Evolutionary conservation across 768 basidiomycete species (phyloP).

Genomic region (Naganishia onofrii): DNA sequence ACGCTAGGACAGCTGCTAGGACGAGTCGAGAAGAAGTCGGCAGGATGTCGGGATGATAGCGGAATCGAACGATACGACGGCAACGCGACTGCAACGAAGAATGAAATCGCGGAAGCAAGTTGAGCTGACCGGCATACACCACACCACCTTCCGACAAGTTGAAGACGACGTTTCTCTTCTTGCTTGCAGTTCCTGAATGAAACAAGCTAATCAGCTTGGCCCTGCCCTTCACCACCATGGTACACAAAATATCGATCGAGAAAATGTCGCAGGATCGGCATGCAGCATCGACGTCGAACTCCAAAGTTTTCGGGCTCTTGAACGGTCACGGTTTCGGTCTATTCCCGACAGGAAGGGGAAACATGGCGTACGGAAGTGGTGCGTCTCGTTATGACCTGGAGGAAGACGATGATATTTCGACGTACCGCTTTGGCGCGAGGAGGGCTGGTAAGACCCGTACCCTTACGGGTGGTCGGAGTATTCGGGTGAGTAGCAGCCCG

Average conservation of each 20-base stretch:
- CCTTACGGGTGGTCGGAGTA: neutral
- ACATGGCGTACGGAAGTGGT: neutral
- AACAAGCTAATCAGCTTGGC: too few relatives aligned
- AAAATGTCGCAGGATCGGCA: constrained; percentile 17
- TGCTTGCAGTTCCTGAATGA: too few relatives aligned
- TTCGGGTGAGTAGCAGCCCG: neutral
- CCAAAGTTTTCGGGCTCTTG: constrained; percentile 16
- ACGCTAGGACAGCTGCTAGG: too few relatives aligned
- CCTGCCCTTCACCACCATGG: neutral
- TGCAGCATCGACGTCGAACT: neutral
- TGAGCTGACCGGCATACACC: too few relatives aligned
- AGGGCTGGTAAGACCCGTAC: neutral
- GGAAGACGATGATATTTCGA: constrained; percentile 5
- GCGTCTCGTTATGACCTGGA: constrained; percentile 9
- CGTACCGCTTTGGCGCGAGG: constrained; percentile 2
- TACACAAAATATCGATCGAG: constrained; percentile 22
- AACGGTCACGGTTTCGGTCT: constrained; percentile 23
- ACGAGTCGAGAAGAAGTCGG: too few relatives aligned
- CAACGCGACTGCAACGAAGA: too few relatives aligned
- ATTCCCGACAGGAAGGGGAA: constrained; percentile 1
- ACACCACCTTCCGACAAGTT: too few relatives aligned
- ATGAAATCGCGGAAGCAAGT: too few relatives aligned
- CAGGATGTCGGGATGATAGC: too few relatives aligned
- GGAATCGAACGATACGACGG: too few relatives aligned
- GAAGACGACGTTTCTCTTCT: too few relatives aligned